Conservation (phyloP, 2,329 filamentous ascomycete species). For the Shiraia sp. region DNA sequence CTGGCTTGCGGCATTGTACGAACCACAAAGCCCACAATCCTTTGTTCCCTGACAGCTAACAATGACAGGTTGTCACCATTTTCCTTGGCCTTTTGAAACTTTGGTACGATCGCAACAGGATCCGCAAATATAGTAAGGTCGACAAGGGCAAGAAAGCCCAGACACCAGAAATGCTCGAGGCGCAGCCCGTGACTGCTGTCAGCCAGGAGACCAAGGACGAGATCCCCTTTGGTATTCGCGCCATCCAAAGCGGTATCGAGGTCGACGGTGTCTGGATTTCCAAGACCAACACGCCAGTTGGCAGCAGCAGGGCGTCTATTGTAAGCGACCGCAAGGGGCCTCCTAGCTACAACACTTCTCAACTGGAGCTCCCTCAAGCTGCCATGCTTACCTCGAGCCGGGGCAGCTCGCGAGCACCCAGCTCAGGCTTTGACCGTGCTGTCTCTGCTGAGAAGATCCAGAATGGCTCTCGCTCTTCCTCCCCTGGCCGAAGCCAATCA, state of each 20-base stretch:
- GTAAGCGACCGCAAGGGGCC: constrained; percentile 31
- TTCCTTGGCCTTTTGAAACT: constrained; percentile 69
- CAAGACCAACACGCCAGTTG: constrained; percentile 48
- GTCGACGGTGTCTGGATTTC: constrained; percentile 75
- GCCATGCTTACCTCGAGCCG: constrained; percentile 38
- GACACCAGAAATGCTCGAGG: constrained; percentile 67
- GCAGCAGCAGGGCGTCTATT: constrained; percentile 42
- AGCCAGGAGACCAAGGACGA: constrained; percentile 60
- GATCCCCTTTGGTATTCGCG: constrained; percentile 83
- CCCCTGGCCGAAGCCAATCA: constrained; percentile 33
- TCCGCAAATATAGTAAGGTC: constrained; percentile 49
- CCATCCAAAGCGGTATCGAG: constrained; percentile 79
- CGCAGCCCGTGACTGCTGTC: constrained; percentile 58
- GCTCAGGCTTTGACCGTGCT: constrained; percentile 43
- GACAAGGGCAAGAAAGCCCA: constrained; percentile 39
- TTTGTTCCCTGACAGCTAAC: constrained; percentile 27
- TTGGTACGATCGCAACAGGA: constrained; percentile 46
- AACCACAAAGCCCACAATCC: background rate
- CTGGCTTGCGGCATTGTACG: constrained; percentile 70
- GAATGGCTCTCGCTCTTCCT: constrained; percentile 37
- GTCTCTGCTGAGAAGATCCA: constrained; percentile 43
- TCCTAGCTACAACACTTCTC: constrained; percentile 36
- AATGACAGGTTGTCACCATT: constrained; percentile 64
- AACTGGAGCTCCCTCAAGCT: constrained; percentile 37
- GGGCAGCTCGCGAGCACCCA: constrained; percentile 39